Conservation (phyloP, 1,139 yeast species). For the Candida labiduridarum region DNA sequence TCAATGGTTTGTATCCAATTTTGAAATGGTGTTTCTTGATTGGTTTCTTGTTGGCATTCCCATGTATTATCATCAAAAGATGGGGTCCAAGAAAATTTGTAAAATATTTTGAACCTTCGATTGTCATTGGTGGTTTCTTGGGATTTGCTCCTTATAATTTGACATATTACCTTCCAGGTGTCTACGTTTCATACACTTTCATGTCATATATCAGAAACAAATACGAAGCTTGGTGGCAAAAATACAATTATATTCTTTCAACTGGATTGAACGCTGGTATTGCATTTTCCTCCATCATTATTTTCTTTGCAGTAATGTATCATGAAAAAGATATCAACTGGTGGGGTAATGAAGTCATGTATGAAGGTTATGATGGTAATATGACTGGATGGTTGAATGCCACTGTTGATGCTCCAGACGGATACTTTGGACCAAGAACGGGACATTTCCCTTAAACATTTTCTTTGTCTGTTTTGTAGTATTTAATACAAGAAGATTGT, state of each 20-base stretch:
- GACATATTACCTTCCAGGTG: slow-evolving; percentile 46
- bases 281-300: slow-evolving; percentile 50
- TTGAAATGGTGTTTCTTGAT: too few relatives aligned
- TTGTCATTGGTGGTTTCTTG: slow-evolving; percentile 42
- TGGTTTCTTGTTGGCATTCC: slow-evolving; percentile 50
- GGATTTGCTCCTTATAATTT: slow-evolving; percentile 52
- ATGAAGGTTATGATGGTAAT: slow-evolving; percentile 27
- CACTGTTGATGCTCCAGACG: slow-evolving; percentile 4
- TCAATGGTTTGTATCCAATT: slow-evolving; percentile 50
- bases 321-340: slow-evolving; percentile 41
- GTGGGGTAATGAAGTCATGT: slow-evolving; percentile 59
- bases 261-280: slow-evolving; percentile 54
- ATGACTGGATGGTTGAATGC: slow-evolving; percentile 3
- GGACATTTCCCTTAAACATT: slow-evolving; percentile 4
- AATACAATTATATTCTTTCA: slow-evolving; percentile 55
- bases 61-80: slow-evolving; percentile 42
- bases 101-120: slow-evolving; percentile 43
- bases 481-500: background rate
- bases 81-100: slow-evolving; percentile 33
- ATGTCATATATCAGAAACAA: slow-evolving; percentile 47
- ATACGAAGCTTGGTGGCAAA: slow-evolving; percentile 55
- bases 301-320: slow-evolving; percentile 55
- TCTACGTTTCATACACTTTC: slow-evolving; percentile 42
- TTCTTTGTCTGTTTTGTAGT: background rate
- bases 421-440: slow-evolving; percentile 3